Percentiles rank a stretch among this genome's conserved stretches.
These are phyloP conservation scores for Colletotrichum tabaci DNA, from an alignment of 2,329 filamentous ascomycete species.

Conservation along the genomic window DNA sequence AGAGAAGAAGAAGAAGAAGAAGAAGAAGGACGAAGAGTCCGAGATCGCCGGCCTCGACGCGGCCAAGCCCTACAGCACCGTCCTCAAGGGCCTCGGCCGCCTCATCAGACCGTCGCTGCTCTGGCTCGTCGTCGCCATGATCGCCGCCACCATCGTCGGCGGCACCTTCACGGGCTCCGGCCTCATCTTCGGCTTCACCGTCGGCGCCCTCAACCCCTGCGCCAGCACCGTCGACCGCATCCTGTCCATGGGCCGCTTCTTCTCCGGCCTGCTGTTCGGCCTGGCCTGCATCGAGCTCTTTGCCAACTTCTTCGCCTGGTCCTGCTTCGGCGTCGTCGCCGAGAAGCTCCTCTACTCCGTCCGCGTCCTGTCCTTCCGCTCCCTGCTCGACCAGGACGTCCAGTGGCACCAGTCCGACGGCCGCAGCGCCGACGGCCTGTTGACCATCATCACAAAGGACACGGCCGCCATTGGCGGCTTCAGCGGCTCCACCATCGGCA, in stretches of 20 bases:
- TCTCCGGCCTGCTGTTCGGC: conserved; percentile 72
- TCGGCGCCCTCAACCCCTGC: conserved; percentile 71
- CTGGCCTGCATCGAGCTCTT: conserved; percentile 72
- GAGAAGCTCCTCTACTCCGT: conserved; percentile 71
- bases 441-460: conserved; percentile 70
- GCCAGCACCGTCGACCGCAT: conserved; percentile 62
- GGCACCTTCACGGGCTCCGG: conserved; percentile 71
- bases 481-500: conserved; percentile 70
- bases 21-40: background rate
- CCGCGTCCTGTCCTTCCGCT: conserved; percentile 68
- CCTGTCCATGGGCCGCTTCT: conserved; percentile 65
- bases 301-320: conserved; percentile 71
- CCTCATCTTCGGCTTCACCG: conserved; percentile 72
- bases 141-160: conserved; percentile 68
- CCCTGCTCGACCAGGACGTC: conserved; percentile 70
- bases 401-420: conserved; percentile 71
- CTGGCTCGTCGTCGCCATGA: conserved; percentile 62
- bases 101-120: conserved; percentile 53
- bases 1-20: conserved; percentile 17
- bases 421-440: conserved; percentile 63
- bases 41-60: conserved; percentile 30
- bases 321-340: conserved; percentile 68
- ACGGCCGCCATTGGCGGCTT: conserved; percentile 67
- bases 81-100: conserved; percentile 41
- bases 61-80: conserved; percentile 43